Base-by-base conservation (phyloP, 1,284 basidiomycete species). In the Pseudozyma sp. region DNA sequence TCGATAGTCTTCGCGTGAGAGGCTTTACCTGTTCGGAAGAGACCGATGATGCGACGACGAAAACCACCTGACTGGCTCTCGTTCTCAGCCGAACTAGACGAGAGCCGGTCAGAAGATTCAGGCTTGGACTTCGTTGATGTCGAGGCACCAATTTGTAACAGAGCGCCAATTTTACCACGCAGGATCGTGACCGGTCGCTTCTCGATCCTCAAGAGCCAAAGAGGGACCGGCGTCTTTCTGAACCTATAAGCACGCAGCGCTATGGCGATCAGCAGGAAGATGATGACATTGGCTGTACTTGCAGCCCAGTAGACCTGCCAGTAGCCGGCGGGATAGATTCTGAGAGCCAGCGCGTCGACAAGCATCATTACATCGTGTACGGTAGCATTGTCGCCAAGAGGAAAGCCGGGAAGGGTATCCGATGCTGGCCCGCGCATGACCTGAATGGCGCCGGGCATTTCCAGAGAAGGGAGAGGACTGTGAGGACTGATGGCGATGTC, bases 131-230 rank as follows among this genome's bases (percentile, higher is more conserved):
- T 31, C 25, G 25, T 31, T 31, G 25, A 31, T 31, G 25, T 31
- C 25, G 25, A 31, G 39, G 39, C 8, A 8, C 12, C 39, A 8
- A 40, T 31, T 31, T 31, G 25, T 6, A 31, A 31, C 6, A 31
- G 6, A 31, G 25, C 3, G 13, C 56, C 51, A 21, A 18, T 53
- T 56, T 31, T 31, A 40, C 39, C 16, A n/a, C 16, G 39, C 16
- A 44, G 43, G 39, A 61, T 39, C 2, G 39, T 55, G 34, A 55
- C 59, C 5, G 52, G 53, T 4, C 70, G 52, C 13, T 25, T 42
- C 25, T 68, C 66, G 19, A 64, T 16, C 38, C 53, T 63, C 38
- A 69, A 31, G 0, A 73, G 47, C 70, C 70, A 73, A 4, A 73
- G 59, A 18, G 60, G 55, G 1, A 53, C 48, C 10, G 49, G 47